Conservation (phyloP, 495 filamentous ascomycete species). For the Penicillium crystallinum region DNA sequence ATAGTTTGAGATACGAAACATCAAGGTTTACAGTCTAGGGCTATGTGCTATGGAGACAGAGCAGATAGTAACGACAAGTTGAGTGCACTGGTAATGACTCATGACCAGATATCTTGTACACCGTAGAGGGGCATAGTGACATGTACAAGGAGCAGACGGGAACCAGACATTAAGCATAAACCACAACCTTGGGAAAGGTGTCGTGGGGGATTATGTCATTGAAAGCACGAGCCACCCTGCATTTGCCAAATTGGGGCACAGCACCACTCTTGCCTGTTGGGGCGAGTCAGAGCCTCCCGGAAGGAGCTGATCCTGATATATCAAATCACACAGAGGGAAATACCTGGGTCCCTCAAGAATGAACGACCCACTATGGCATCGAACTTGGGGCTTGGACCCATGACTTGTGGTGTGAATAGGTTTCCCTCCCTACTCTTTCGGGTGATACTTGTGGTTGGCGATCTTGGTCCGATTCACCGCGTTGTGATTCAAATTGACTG, state of each 20-base stretch:
- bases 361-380: neutral
- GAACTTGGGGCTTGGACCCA: neutral
- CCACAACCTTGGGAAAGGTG: neutral
- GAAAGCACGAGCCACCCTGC: constrained; percentile 8
- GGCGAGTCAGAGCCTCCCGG: neutral
- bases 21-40: neutral
- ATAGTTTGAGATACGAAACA: neutral
- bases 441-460: constrained; percentile 14
- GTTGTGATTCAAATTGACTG: neutral
- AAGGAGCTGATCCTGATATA: neutral
- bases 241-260: constrained; percentile 17
- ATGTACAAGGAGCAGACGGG: too few relatives aligned
- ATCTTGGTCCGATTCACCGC: neutral
- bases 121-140: too few relatives aligned
- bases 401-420: neutral
- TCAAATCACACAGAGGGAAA: neutral
- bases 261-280: neutral
- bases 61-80: too few relatives aligned
- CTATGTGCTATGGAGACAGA: too few relatives aligned
- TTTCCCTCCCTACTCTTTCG: neutral
- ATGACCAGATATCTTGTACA: too few relatives aligned
- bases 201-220: constrained; percentile 14
- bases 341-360: neutral
- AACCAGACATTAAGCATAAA: neutral
- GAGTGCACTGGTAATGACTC: too few relatives aligned